Base-by-base conservation (phyloP, 352 stramenopile genomes). In the Peronospora farinosa region DNA sequence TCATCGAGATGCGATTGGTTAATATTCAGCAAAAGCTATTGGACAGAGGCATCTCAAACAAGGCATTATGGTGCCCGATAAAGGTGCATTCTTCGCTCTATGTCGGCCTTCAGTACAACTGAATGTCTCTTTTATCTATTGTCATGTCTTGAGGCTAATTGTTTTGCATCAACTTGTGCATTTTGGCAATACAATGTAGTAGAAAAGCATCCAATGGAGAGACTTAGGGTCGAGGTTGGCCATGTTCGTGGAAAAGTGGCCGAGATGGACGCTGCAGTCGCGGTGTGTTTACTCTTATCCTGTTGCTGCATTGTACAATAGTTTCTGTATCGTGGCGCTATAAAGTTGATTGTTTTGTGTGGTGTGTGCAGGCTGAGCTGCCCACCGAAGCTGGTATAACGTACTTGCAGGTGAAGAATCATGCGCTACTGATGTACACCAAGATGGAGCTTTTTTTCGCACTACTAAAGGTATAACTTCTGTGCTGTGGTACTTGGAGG, bases 391-490 rank as follows among this genome's bases (percentile, higher is more conserved):
- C 57, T 13, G 82, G 82, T 40, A 87, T 93, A 71, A 74, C 74
- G 41, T 88, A 82, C 50, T 45, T 93, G 54, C 82, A 93, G 52
- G 79, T 93, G 52, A 93, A 93, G 69, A 93, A 89, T 72, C 82
- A 93, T 50, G 79, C 78, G 45, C 64, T 93, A 48, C 66, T 93
- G 44, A 81, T 65, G 41, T 93, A 93, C 74, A 90, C 79, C 41
- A 90, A 91, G 58, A 75, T 93, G 66, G 81, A 90, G 63, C 75
- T 93, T 25, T 93, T 85, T 58, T 93, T 88, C 53, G 60, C 78
- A 5, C 32, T 93, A 41, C 82, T 91, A 46, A 93, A 93, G 67
- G 78, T 67, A 57, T 15, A 40, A 33, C 25, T 7, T 25, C 7
- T n/a, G 10, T 75, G 38, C 15, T 19, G 23, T 9, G 13, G 8